phyloP scores from a whole-genome alignment of 2,329 filamentous ascomycete species.

The Colletotrichum chlorophyti region DNA sequence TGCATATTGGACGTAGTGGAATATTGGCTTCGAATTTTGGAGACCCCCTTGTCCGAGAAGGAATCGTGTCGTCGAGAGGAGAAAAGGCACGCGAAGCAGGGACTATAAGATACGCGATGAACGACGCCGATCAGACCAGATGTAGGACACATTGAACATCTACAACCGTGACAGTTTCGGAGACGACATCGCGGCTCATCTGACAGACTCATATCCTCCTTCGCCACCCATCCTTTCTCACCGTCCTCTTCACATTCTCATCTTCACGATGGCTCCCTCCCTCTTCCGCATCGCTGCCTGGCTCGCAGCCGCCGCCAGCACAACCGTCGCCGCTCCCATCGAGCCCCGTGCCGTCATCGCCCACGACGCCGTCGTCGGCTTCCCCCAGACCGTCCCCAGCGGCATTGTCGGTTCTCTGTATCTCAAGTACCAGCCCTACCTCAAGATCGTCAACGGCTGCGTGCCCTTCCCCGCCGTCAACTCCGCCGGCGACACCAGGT shows the following conservation, averaged over 20 bases:
- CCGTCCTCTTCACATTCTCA: not conserved
- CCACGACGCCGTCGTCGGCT: conserved; percentile 41
- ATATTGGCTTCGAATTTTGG: conserved; percentile 1
- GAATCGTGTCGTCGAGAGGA: not conserved
- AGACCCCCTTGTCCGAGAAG: not conserved
- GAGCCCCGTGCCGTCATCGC: conserved; percentile 36
- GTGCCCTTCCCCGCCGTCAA: conserved; percentile 70
- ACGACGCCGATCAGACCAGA: conserved; percentile 7
- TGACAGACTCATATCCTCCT: not conserved
- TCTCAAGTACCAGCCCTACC: conserved; percentile 43
- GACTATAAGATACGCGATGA: conserved; percentile 21
- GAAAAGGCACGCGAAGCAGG: not conserved
- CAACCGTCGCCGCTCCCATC: conserved; percentile 32
- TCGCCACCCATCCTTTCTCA: not conserved
- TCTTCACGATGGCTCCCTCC: conserved; percentile 20
- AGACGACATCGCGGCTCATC: conserved; percentile 23
- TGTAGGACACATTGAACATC: conserved; percentile 9
- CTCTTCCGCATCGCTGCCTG: conserved; percentile 25
- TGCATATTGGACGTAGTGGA: not conserved
- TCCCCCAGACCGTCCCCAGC: conserved; percentile 38
- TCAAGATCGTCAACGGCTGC: conserved; percentile 61
- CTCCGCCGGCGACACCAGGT: conserved; percentile 62
- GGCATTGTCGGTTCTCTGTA: conserved; percentile 37
- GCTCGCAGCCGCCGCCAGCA: conserved; percentile 25
- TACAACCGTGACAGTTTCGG: conserved; percentile 14